Base-by-base conservation (phyloP, 345 rosid genomes). In the Syzygium grande region DNA sequence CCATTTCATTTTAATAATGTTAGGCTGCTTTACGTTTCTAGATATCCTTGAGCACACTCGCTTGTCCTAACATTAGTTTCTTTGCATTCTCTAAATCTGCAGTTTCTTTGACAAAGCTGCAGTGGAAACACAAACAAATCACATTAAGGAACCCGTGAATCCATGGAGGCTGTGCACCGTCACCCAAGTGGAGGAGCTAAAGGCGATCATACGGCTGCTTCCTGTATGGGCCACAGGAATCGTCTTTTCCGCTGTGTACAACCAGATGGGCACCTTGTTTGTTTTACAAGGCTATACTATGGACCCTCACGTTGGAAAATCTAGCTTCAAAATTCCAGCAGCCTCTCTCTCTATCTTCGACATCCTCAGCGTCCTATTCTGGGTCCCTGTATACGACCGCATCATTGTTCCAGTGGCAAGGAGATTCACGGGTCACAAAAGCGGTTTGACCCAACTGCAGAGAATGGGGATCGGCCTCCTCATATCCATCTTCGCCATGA, bases 21-120 rank as follows among this genome's bases (percentile, higher is more conserved):
- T 55, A 52, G 8, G 51, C 21, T 46, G 51, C 77, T 25, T 46
- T 52, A 58, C 29, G 29, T 34, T 56, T 12, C 61, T 22, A 27
- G 15, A 55, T 58, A 59, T 85, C 52, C 23, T 19, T 43, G 25
- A 27, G 65, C 58, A 59, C 14, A 58, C 53, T 65, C 9, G 25
- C 84, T 52, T 49, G 43, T 65, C 22, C 22, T 65, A 65, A 63
- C 34, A 63, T 29, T 14, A 29, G 22, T 65, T 65, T 65, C 78
- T 84, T 17, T 79, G 61, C 84, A 27, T 30, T 22, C 7, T 27
- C 78, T 51, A 27, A 34, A 34, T 11, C 68, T 54, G 17, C 89
- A 92, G 90, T 52, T 89, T 90, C 92, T 88, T 91, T 53, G 94
- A 92, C 89, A 92, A 88, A 87, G 94, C 94, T 51, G 90, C 91